A percentile compares a stretch with the other conserved stretches of the same genome.
phyloP scores from a whole-genome alignment of 192 early-diverging fungal genomes.

The Chytriomyces sp. region DNA sequence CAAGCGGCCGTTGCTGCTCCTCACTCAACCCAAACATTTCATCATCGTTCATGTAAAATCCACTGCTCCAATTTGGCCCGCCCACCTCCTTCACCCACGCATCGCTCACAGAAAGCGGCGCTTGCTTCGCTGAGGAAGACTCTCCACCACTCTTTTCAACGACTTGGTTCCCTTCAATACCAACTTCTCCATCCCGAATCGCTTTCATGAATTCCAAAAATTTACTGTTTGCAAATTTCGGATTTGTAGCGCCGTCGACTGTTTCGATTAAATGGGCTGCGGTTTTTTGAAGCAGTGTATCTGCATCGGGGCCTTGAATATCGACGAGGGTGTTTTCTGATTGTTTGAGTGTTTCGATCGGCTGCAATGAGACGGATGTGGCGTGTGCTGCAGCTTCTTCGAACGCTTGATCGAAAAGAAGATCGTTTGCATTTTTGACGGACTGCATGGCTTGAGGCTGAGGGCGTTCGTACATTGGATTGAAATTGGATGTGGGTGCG shows the following conservation, averaged over 20 bases:
- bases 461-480: too few relatives aligned
- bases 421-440: background rate
- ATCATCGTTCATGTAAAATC: constrained; percentile 59
- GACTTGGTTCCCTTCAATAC: constrained; percentile 88
- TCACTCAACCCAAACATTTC: constrained; percentile 62
- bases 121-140: background rate
- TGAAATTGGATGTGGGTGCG: too few relatives aligned
- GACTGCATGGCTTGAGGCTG: too few relatives aligned
- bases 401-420: constrained; percentile 45
- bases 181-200: constrained; percentile 84
- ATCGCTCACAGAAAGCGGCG: constrained; percentile 43
- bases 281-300: constrained; percentile 78
- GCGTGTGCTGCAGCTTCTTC: constrained; percentile 46
- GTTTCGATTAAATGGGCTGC: constrained; percentile 82
- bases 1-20: constrained; percentile 18
- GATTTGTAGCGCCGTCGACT: constrained; percentile 73
- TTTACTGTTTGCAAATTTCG: constrained; percentile 88
- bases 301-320: constrained; percentile 40
- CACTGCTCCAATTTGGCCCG: constrained; percentile 53
- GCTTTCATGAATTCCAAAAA: constrained; percentile 94
- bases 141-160: constrained; percentile 52
- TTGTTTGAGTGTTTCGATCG: constrained; percentile 47
- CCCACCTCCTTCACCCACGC: constrained; percentile 48
- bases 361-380: constrained; percentile 63
- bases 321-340: constrained; percentile 12